phyloP scores from a whole-genome alignment of 2,329 filamentous ascomycete species.

The Rutstroemia sp. region DNA sequence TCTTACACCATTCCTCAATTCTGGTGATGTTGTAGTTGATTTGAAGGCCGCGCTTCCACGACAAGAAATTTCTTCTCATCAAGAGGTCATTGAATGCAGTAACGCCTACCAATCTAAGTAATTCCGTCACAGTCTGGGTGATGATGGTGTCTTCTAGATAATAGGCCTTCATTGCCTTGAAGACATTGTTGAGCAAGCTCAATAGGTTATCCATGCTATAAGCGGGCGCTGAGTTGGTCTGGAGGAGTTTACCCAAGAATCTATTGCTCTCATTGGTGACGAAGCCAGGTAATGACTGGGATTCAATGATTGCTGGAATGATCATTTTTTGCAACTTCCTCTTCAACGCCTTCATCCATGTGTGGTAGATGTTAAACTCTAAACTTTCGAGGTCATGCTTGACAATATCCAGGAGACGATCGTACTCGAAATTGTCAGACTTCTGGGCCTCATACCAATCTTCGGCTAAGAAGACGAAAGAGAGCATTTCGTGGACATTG shows the following conservation, averaged over 20 bases:
- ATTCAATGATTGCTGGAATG: slow-evolving; percentile 97
- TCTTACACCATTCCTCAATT: slow-evolving; percentile 99
- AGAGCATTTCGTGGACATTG: slow-evolving; percentile 99
- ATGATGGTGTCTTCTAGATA: slow-evolving; percentile 96
- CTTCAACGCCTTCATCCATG: slow-evolving; percentile 99
- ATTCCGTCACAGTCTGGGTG: slow-evolving; percentile 88
- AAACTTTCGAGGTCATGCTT: slow-evolving; percentile 98
- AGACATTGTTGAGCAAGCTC: slow-evolving; percentile 91
- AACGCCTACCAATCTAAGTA: slow-evolving; percentile 86
- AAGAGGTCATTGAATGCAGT: slow-evolving; percentile 97
- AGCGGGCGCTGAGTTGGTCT: slow-evolving; percentile 83
- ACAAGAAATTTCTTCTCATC: slow-evolving; percentile 97
- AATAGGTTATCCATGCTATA: slow-evolving; percentile 99
- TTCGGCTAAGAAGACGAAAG: slow-evolving; percentile 96
- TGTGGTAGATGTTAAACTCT: slow-evolving; percentile 99
- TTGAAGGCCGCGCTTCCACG: slow-evolving; percentile 97
- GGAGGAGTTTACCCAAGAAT: slow-evolving; percentile 93
- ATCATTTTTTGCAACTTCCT: slow-evolving; percentile 99
- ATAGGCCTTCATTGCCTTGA: slow-evolving; percentile 98
- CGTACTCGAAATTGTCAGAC: slow-evolving; percentile 98
- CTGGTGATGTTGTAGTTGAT: slow-evolving; percentile 99
- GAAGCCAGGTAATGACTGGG: slow-evolving; percentile 94
- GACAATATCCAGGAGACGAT: slow-evolving; percentile 93
- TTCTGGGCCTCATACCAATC: slow-evolving; percentile 99
- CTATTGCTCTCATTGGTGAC: slow-evolving; percentile 98